phyloP scores from a whole-genome alignment of 148 eudicot species.

The Amaranthus cruentus region DNA sequence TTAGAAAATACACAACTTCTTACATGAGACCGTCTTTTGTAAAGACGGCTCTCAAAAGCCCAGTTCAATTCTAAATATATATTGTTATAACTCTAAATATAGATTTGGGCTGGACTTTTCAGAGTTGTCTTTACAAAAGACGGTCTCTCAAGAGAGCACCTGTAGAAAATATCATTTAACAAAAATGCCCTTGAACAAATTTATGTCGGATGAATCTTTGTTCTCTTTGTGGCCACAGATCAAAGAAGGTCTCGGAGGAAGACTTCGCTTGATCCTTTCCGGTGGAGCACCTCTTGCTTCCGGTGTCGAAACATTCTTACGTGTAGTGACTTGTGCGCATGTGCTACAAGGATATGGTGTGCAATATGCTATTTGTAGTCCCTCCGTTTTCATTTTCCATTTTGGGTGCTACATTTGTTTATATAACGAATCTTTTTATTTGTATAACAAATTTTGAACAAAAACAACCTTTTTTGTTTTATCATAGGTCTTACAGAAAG shows the following conservation, averaged over 20 bases:
- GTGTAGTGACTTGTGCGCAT: slow-evolving; percentile 84
- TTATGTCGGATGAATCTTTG: neutral
- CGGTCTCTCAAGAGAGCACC: no score
- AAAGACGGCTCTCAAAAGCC: no score
- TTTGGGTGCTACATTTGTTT: no score
- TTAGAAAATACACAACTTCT: neutral
- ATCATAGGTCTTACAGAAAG: slow-evolving; percentile 81
- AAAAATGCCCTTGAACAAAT: neutral
- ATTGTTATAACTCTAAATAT: no score
- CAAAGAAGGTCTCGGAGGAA: slow-evolving; percentile 88
- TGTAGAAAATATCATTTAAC: no score
- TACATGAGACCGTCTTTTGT: no score
- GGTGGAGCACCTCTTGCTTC: slow-evolving; percentile 95
- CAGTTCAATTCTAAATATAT: no score
- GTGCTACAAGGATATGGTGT: slow-evolving; percentile 97
- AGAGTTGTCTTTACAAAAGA: no score
- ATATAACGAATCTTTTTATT: no score
- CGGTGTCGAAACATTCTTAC: slow-evolving; percentile 60
- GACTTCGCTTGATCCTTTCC: slow-evolving; percentile 71
- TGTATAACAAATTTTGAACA: no score
- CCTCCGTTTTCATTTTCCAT: neutral
- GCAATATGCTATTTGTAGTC: neutral
- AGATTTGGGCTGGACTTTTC: no score
- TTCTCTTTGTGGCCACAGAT: slow-evolving; percentile 38
- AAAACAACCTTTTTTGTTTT: no score